Evolutionary conservation across 805 yeast genomes (phyloP).

Genomic region (Sugiyamaella marilandica): DNA sequence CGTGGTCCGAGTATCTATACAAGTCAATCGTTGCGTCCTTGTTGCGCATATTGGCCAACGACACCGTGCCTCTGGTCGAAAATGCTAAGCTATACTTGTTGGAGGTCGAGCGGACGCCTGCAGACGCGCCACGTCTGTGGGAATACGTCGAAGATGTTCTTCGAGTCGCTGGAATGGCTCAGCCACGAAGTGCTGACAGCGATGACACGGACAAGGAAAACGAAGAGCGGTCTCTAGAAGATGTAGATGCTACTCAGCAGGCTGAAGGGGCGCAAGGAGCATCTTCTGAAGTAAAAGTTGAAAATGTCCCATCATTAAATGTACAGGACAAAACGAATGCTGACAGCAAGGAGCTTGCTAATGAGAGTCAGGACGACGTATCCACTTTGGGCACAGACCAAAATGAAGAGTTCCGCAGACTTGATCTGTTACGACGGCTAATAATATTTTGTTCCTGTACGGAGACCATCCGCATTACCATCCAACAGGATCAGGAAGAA

Average conservation of each 20-base stretch:
- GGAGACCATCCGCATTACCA: conserved; percentile 33
- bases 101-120: conserved; percentile 32
- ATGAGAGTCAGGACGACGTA: too few species aligned
- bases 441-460: conserved; percentile 30
- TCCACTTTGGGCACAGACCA: too few species aligned
- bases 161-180: conserved; percentile 15
- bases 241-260: not conserved
- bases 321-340: too few species aligned
- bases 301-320: not conserved
- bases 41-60: conserved; percentile 31
- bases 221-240: not conserved
- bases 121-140: conserved; percentile 33
- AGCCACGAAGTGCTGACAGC: conserved; percentile 6
- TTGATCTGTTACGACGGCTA: conserved; percentile 27
- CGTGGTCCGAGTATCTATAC: conserved; percentile 35
- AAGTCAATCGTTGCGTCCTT: conserved; percentile 32
- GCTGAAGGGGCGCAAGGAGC: not conserved
- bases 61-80: conserved; percentile 28
- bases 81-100: conserved; percentile 23
- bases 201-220: not conserved
- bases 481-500: conserved; percentile 31
- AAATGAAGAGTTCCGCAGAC: conserved; percentile 22
- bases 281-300: not conserved
- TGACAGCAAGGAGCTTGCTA: too few species aligned
- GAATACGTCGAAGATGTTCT: conserved; percentile 26